A percentile compares a stretch with the other conserved stretches of the same genome.
Evolutionary conservation across 2,329 filamentous ascomycete species (phyloP).

Genomic region (Bimuria novae-zelandiae): DNA sequence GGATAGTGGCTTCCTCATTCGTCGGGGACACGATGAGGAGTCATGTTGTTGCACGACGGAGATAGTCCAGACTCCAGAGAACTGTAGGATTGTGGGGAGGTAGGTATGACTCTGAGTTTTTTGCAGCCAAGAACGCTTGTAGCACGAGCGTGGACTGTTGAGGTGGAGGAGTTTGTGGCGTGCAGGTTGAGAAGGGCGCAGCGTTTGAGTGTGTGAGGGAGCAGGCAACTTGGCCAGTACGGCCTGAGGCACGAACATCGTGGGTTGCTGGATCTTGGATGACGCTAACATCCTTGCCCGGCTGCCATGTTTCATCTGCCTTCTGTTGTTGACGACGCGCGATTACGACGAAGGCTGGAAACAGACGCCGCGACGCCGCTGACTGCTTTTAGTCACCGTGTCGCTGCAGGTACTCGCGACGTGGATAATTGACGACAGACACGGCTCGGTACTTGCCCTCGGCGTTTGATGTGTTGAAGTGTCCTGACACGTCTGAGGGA

Average conservation of each 20-base stretch:
- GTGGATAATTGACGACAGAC: not conserved
- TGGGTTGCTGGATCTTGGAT: not conserved
- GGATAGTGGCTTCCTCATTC: not conserved
- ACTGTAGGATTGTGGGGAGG: not conserved
- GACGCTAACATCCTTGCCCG: conserved; percentile 1
- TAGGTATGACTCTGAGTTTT: not conserved
- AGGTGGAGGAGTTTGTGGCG: not conserved
- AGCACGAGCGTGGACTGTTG: too few species aligned
- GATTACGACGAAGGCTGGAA: not conserved
- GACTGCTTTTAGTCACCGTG: not conserved
- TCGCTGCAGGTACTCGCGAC: not conserved
- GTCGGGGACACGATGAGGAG: not conserved
- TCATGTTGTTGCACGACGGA: not conserved
- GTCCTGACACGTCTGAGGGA: not conserved
- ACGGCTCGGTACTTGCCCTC: not conserved
- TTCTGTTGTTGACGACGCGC: not conserved
- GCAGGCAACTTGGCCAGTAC: conserved; percentile 3
- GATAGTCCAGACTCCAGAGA: too few species aligned
- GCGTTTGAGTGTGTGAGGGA: not conserved
- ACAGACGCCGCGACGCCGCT: not conserved
- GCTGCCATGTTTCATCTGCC: conserved; percentile 1
- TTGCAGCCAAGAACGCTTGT: not conserved
- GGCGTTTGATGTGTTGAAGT: not conserved
- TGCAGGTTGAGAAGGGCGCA: not conserved
- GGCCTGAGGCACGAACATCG: not conserved